A percentile compares a stretch with the other conserved stretches of the same genome.
These are phyloP conservation scores for Glycyrrhiza uralensis DNA, from an alignment of 306 rosid genomes.

Conservation along the genomic window DNA sequence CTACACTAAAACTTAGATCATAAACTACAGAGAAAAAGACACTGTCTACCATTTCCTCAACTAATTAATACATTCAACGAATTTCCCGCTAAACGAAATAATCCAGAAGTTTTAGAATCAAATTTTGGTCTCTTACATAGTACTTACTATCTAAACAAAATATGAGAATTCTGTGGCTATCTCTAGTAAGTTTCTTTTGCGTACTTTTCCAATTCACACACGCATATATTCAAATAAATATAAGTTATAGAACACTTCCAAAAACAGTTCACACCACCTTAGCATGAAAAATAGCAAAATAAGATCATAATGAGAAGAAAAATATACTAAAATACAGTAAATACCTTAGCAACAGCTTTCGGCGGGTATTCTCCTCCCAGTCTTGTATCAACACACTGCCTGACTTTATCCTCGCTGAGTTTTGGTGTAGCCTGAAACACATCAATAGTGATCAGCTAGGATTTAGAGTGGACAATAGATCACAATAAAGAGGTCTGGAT, in stretches of 20 bases:
- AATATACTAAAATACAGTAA: background rate
- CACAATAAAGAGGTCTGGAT: background rate
- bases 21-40: background rate
- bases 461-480: background rate
- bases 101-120: background rate
- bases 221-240: constrained; percentile 13
- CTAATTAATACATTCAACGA: background rate
- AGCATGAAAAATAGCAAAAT: background rate
- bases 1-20: background rate
- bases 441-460: constrained; percentile 34
- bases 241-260: background rate
- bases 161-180: background rate
- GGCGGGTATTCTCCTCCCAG: constrained; percentile 86
- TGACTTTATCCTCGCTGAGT: constrained; percentile 93
- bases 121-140: constrained; percentile 1
- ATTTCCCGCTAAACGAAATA: background rate
- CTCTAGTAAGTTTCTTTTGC: background rate
- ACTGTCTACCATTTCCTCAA: background rate
- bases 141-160: background rate
- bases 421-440: constrained; percentile 85
- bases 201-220: constrained; percentile 15
- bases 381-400: constrained; percentile 83
- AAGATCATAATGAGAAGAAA: background rate
- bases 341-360: constrained; percentile 93
- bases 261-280: background rate